Percentiles rank a stretch among this genome's conserved stretches.
These are phyloP conservation scores for Luffa aegyptiaca DNA, from an alignment of 306 rosid genomes.

Conservation along the genomic window DNA sequence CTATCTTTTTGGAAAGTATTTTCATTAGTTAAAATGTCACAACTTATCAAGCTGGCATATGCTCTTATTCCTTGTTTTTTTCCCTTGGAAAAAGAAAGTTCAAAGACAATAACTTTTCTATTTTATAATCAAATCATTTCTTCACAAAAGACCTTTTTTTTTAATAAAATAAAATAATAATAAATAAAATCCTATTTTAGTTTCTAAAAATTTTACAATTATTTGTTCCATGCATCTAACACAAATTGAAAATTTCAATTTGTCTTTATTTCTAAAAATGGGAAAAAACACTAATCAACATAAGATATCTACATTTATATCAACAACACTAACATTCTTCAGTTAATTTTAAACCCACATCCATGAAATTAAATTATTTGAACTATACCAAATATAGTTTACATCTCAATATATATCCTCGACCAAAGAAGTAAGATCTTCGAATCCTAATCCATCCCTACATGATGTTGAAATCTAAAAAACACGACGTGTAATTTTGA, in stretches of 20 bases:
- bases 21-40: neutral
- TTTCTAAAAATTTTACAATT: neutral
- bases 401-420: no score
- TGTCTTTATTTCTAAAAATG: neutral
- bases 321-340: neutral
- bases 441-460: no score
- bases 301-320: neutral
- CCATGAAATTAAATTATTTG: no score
- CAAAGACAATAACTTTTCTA: neutral
- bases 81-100: neutral
- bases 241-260: neutral
- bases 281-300: no score
- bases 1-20: neutral
- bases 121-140: neutral
- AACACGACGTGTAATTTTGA: neutral
- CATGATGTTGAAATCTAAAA: no score
- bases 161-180: neutral
- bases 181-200: neutral
- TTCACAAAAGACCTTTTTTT: neutral
- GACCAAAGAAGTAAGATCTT: no score
- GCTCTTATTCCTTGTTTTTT: neutral
- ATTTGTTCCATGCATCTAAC: neutral
- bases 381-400: no score
- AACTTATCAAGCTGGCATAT: neutral
- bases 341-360: neutral